These are phyloP conservation scores for Hypoxylon sp. DNA, from an alignment of 2,329 filamentous ascomycete genomes.

Conservation along the genomic window DNA sequence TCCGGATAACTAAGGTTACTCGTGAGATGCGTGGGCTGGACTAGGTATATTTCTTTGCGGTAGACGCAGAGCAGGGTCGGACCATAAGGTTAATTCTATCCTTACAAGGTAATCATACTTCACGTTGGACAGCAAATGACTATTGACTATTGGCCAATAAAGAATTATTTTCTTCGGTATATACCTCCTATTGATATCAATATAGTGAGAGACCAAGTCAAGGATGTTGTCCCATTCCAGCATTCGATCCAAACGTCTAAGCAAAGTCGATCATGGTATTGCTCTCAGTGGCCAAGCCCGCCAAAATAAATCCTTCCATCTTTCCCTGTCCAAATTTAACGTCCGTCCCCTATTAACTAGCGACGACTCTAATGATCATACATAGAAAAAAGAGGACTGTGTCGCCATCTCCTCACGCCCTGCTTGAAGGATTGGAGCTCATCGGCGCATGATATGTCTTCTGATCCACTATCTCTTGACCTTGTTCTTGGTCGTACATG, in stretches of 20 bases:
- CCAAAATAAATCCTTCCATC: neutral
- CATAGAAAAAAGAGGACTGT: neutral
- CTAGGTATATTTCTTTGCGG: neutral
- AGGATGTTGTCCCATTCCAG: neutral
- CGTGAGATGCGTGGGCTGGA: neutral
- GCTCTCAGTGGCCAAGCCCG: neutral
- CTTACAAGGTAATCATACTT: neutral
- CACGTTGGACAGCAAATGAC: neutral
- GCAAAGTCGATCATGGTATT: neutral
- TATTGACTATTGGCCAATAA: no score
- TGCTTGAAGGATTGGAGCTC: slow-evolving; percentile 23
- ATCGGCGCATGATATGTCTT: slow-evolving; percentile 12
- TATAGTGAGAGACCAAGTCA: neutral
- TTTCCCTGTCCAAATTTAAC: neutral
- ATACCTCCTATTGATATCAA: neutral
- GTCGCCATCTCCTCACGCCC: slow-evolving; percentile 7
- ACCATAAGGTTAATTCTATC: neutral
- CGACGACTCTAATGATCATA: neutral
- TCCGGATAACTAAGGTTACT: no score
- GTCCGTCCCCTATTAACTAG: neutral
- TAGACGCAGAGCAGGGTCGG: neutral
- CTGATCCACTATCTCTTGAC: slow-evolving; percentile 8
- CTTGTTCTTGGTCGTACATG: slow-evolving; percentile 20
- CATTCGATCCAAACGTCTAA: neutral
- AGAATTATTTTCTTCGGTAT: neutral